Conservation (phyloP, 148 eudicot species). For the Camellia japonica region DNA sequence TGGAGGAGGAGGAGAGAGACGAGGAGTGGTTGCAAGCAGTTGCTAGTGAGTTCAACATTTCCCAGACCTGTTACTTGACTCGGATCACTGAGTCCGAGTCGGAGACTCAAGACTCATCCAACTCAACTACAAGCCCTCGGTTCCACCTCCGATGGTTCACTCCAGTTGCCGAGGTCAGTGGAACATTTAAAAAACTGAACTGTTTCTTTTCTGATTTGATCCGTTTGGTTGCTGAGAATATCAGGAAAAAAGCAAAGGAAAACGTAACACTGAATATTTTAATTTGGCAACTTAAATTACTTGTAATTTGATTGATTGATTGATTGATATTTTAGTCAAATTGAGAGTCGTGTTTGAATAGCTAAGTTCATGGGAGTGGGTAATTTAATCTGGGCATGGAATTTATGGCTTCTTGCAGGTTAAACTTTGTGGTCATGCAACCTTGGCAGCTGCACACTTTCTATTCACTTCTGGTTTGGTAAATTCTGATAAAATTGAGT, state of each 20-base stretch:
- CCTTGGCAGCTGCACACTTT: conserved; percentile 81
- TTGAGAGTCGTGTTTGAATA: background rate
- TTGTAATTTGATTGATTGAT: too few species aligned
- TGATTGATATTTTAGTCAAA: background rate
- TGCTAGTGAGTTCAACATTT: conserved; percentile 69
- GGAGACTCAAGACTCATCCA: conserved; percentile 10
- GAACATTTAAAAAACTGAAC: too few species aligned
- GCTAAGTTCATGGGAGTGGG: background rate
- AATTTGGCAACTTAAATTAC: too few species aligned
- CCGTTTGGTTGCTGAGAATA: background rate
- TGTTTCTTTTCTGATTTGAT: background rate
- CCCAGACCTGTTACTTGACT: conserved; percentile 59
- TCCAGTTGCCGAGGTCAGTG: conserved; percentile 61
- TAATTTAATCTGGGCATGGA: background rate
- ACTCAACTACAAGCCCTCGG: conserved; percentile 27
- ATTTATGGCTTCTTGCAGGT: conserved; percentile 43
- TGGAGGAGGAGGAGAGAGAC: conserved; percentile 60
- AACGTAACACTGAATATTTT: background rate
- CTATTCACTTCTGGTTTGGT: conserved; percentile 64
- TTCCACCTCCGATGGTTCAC: conserved; percentile 85
- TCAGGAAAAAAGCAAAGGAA: background rate
- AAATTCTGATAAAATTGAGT: conserved; percentile 47
- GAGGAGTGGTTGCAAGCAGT: conserved; percentile 62
- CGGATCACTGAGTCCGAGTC: conserved; percentile 27
- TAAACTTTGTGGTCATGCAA: conserved; percentile 83